phyloP scores from a whole-genome alignment of 1,284 basidiomycete species.

The Sanguinoderma infundibulare region DNA sequence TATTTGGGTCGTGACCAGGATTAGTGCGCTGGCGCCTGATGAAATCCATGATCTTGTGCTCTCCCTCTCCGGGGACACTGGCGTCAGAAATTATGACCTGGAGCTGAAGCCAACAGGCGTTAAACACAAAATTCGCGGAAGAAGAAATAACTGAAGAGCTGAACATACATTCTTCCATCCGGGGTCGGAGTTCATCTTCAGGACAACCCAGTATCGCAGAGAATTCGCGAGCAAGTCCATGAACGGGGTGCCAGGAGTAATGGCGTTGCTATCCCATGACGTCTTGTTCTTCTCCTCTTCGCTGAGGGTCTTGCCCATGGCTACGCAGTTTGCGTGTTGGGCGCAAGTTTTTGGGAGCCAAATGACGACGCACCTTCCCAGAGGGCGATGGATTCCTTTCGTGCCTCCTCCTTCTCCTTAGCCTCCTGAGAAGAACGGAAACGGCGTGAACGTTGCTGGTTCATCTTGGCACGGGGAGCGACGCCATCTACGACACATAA shows the following conservation, averaged over 20 bases:
- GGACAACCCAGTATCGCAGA: constrained; percentile 94
- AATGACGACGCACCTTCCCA: constrained; percentile 72
- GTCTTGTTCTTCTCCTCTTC: constrained; percentile 88
- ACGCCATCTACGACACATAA: constrained; percentile 77
- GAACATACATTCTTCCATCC: constrained; percentile 89
- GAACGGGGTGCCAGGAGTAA: constrained; percentile 98
- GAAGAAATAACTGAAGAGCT: neutral
- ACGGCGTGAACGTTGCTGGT: constrained; percentile 95
- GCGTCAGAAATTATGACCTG: constrained; percentile 98
- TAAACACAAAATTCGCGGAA: constrained; percentile 11
- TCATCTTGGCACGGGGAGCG: constrained; percentile 99
- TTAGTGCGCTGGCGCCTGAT: constrained; percentile 91
- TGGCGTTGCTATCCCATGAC: constrained; percentile 98
- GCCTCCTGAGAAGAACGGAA: constrained; percentile 97
- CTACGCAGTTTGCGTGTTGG: constrained; percentile 41
- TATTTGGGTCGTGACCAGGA: constrained; percentile 92
- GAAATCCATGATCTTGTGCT: constrained; percentile 99
- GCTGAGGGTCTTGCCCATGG: constrained; percentile 88
- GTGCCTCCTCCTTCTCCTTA: constrained; percentile 89
- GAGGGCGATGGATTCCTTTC: constrained; percentile 78
- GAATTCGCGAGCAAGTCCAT: constrained; percentile 93
- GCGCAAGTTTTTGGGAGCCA: neutral
- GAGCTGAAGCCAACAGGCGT: constrained; percentile 53
- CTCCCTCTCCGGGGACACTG: constrained; percentile 97
- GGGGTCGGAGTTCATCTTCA: constrained; percentile 94